Conservation (phyloP, 306 rosid species). For the Oemleria cerasiformis region DNA sequence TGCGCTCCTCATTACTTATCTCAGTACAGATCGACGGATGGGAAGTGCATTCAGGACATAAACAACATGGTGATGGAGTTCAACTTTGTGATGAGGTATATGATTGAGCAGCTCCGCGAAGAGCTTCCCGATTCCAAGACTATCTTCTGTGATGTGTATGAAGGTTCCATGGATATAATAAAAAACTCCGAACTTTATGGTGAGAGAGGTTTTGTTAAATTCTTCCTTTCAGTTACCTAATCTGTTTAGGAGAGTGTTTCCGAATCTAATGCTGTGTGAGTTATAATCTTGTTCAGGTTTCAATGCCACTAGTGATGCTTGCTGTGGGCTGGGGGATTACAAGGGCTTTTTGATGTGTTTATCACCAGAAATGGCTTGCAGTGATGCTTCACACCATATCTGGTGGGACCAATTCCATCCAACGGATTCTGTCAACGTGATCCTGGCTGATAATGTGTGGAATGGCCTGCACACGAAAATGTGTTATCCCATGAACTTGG, state of each 20-base stretch:
- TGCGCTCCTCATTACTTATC: conserved; percentile 83
- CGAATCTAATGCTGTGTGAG: conserved; percentile 20
- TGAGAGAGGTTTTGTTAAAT: conserved; percentile 28
- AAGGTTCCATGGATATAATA: conserved; percentile 75
- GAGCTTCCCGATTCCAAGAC: conserved; percentile 57
- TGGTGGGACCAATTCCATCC: conserved; percentile 99
- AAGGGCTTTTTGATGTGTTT: conserved; percentile 84
- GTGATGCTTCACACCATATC: conserved; percentile 64
- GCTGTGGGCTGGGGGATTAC: conserved; percentile 85
- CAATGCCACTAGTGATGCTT: conserved; percentile 61
- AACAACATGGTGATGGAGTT: conserved; percentile 79
- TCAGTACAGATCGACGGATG: conserved; percentile 50
- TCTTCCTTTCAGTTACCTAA: not conserved
- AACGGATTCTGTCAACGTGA: conserved; percentile 77
- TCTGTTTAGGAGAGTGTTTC: not conserved
- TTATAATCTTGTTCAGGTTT: conserved; percentile 54
- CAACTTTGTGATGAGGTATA: conserved; percentile 74
- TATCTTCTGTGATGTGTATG: conserved; percentile 70
- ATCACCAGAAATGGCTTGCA: conserved; percentile 76
- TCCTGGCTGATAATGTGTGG: conserved; percentile 82
- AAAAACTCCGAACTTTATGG: conserved; percentile 64
- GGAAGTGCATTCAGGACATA: conserved; percentile 68
- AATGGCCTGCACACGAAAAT: conserved; percentile 59
- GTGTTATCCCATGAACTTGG: conserved; percentile 75
- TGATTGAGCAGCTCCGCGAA: conserved; percentile 44